A percentile compares a stretch with the other conserved stretches of the same genome.
phyloP scores from a whole-genome alignment of 495 filamentous ascomycete species.

The Xylaria grammica region DNA sequence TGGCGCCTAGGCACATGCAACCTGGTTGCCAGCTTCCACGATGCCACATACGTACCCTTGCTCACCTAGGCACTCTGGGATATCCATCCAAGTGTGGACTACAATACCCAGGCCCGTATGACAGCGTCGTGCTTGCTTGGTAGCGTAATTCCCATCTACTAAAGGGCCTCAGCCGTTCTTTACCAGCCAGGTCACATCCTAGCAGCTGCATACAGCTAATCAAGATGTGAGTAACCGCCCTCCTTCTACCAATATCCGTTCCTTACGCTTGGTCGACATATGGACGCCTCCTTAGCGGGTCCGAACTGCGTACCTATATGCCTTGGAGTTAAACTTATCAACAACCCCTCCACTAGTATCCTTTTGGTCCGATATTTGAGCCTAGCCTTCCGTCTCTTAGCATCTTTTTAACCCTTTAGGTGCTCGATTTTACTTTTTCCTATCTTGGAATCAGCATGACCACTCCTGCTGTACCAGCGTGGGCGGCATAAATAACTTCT shows the following conservation, averaged over 20 bases:
- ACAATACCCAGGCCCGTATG: slow-evolving; percentile 7
- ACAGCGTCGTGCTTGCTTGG: slow-evolving; percentile 1
- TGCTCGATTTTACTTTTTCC: too few species aligned
- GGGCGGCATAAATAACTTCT: too few species aligned
- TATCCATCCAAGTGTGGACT: background rate
- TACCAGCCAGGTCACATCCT: background rate
- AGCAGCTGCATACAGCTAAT: slow-evolving; percentile 11
- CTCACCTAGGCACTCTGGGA: background rate
- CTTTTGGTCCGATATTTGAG: background rate
- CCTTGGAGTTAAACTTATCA: background rate
- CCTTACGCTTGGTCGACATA: background rate
- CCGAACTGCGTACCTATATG: background rate
- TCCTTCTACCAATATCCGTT: background rate
- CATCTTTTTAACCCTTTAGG: too few species aligned
- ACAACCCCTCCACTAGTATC: background rate
- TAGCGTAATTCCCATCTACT: slow-evolving; percentile 9
- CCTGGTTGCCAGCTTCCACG: background rate
- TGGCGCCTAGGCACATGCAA: background rate
- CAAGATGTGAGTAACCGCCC: background rate
- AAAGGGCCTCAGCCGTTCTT: slow-evolving; percentile 17
- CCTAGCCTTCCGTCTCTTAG: too few species aligned
- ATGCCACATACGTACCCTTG: slow-evolving; percentile 16
- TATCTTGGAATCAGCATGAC: too few species aligned
- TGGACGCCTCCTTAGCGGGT: background rate
- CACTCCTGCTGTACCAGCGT: too few species aligned